These are phyloP conservation scores for Plantago ovata DNA, from an alignment of 257 asterid genomes.

Conservation along the genomic window DNA sequence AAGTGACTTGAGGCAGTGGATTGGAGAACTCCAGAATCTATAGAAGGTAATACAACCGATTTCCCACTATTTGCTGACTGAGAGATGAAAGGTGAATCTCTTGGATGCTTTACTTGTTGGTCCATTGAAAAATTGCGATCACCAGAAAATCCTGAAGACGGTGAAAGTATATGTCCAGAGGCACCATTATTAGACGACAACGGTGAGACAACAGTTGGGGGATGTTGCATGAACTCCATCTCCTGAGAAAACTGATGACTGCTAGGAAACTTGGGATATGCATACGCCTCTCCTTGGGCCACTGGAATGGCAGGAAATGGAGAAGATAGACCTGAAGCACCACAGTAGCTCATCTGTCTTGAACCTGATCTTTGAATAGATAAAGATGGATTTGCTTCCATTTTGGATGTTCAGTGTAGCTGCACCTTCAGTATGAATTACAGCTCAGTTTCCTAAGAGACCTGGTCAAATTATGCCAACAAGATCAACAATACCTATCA, in stretches of 20 bases:
- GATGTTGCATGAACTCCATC: conserved; percentile 34
- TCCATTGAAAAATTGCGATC: conserved; percentile 58
- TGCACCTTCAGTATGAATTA: conserved; percentile 6
- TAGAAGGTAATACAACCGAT: conserved; percentile 35
- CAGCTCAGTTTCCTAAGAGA: conserved; percentile 7
- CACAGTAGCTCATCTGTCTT: conserved; percentile 44
- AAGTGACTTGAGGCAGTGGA: conserved; percentile 47
- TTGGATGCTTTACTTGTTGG: conserved; percentile 40
- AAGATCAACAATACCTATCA: conserved; percentile 13
- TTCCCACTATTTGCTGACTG: conserved; percentile 47
- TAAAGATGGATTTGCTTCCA: conserved; percentile 53
- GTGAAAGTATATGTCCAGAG: conserved; percentile 56
- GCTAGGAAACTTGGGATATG: conserved; percentile 32
- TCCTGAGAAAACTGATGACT: conserved; percentile 30
- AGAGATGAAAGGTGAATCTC: conserved; percentile 49
- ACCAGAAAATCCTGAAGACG: conserved; percentile 53
- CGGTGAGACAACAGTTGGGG: conserved; percentile 34
- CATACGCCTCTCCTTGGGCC: conserved; percentile 32
- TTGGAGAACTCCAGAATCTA: conserved; percentile 42
- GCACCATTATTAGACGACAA: conserved; percentile 47
- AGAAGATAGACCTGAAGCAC: conserved; percentile 48
- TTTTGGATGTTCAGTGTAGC: conserved; percentile 16
- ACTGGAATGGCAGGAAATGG: conserved; percentile 49
- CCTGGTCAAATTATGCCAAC: conserved; percentile 7
- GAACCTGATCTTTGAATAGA: conserved; percentile 53